Conservation (phyloP, 1,139 yeast species). For the Yamadazyma dushanensis region DNA sequence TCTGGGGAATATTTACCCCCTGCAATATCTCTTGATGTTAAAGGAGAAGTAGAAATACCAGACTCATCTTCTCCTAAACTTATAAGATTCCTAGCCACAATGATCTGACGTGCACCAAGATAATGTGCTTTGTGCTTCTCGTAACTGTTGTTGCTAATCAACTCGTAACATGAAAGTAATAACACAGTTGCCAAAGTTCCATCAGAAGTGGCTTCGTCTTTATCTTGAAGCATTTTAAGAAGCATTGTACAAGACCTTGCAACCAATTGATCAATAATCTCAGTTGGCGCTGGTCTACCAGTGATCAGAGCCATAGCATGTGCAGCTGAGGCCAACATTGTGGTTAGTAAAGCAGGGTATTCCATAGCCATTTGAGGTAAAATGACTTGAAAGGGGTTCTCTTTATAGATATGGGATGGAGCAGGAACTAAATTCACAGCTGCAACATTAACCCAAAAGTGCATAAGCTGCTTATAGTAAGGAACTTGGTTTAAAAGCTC, state of each 20-base stretch:
- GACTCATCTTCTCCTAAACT: conserved; percentile 2
- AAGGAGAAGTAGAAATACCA: neutral
- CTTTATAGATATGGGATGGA: conserved; percentile 54
- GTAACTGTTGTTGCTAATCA: conserved; percentile 48
- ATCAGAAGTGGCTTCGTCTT: conserved; percentile 57
- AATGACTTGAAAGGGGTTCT: conserved; percentile 66
- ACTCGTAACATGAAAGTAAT: conserved; percentile 62
- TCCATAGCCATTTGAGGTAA: conserved; percentile 72
- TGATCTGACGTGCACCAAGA: conserved; percentile 68
- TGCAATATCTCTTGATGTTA: neutral
- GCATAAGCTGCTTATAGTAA: conserved; percentile 57
- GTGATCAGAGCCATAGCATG: conserved; percentile 42
- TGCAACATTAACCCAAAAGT: conserved; percentile 63
- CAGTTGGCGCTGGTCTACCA: conserved; percentile 40
- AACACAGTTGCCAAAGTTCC: conserved; percentile 67
- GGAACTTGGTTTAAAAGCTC: conserved; percentile 59
- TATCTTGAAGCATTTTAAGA: conserved; percentile 50
- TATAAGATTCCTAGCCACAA: conserved; percentile 49
- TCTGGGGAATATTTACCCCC: conserved; percentile 14
- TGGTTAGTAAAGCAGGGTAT: conserved; percentile 56
- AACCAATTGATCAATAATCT: conserved; percentile 50
- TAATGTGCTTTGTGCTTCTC: conserved; percentile 65
- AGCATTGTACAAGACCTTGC: conserved; percentile 60
- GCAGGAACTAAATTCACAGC: conserved; percentile 69
- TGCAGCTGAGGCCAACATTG: conserved; percentile 69